phyloP scores from a whole-genome alignment of 345 rosid genomes.

The Ailanthus altissimus region DNA sequence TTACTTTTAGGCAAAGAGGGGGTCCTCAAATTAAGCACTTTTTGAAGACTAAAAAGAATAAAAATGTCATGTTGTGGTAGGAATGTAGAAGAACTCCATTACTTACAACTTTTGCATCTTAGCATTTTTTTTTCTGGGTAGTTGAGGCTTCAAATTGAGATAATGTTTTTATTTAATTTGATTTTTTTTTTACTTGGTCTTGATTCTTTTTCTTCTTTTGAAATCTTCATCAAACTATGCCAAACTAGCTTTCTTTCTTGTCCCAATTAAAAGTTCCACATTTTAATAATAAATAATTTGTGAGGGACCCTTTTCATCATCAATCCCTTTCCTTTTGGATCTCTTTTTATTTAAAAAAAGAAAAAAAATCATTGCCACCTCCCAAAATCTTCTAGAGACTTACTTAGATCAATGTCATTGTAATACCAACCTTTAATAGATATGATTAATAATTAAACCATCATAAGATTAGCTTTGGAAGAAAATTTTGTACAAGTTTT shows the following conservation, averaged over 20 bases:
- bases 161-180: not conserved
- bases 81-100: slow-evolving; percentile 5
- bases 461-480: too few relatives aligned
- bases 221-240: slow-evolving; percentile 1
- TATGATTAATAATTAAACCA: not conserved
- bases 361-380: not conserved
- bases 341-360: too few relatives aligned
- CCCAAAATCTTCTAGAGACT: not conserved
- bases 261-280: not conserved
- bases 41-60: not conserved
- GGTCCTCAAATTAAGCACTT: not conserved
- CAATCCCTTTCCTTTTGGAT: not conserved
- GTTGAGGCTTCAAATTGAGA: slow-evolving; percentile 1
- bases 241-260: not conserved
- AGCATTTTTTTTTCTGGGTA: not conserved
- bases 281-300: not conserved
- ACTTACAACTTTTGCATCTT: not conserved
- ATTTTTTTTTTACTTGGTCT: not conserved
- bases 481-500: too few relatives aligned
- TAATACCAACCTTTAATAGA: not conserved
- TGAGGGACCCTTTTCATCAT: not conserved
- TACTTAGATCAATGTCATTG: not conserved
- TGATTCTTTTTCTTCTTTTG: not conserved
- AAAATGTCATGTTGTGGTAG: slow-evolving; percentile 5
- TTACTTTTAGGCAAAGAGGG: not conserved